A percentile compares a stretch with the other conserved stretches of the same genome.
Conservation (phyloP, 2,329 filamentous ascomycete species). For the Diaporthe humulicola region DNA sequence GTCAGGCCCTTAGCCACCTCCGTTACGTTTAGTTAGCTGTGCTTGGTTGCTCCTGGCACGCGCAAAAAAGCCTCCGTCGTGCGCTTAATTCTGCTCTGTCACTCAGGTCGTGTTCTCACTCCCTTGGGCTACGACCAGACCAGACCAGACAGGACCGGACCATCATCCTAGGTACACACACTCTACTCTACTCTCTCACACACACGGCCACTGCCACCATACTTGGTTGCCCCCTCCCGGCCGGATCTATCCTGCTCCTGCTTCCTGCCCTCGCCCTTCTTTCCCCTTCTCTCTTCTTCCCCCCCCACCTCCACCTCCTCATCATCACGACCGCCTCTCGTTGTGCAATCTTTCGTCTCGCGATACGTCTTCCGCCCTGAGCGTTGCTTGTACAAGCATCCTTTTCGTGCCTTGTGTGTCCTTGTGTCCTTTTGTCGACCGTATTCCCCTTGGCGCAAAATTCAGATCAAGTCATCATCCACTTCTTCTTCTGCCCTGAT, state of each 20-base stretch:
- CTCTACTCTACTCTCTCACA: neutral
- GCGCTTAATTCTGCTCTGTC: slow-evolving; percentile 26
- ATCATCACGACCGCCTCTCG: slow-evolving; percentile 31
- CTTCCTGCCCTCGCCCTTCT: slow-evolving; percentile 29
- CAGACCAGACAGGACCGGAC: slow-evolving; percentile 12
- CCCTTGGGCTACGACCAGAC: slow-evolving; percentile 29
- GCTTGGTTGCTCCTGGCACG: slow-evolving; percentile 32
- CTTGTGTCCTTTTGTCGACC: slow-evolving; percentile 27
- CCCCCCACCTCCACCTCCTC: neutral
- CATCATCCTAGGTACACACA: slow-evolving; percentile 25
- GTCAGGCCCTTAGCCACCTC: slow-evolving; percentile 23
- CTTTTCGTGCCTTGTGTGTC: slow-evolving; percentile 34
- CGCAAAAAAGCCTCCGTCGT: slow-evolving; percentile 27
- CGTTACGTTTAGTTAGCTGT: slow-evolving; percentile 35
- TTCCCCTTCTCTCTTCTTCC: slow-evolving; percentile 25
- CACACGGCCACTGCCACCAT: slow-evolving; percentile 25
- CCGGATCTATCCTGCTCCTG: slow-evolving; percentile 30
- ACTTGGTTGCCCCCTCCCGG: slow-evolving; percentile 31
- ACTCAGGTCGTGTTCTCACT: slow-evolving; percentile 20
- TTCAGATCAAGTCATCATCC: slow-evolving; percentile 30
- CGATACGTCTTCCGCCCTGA: slow-evolving; percentile 36
- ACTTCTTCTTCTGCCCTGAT: slow-evolving; percentile 31
- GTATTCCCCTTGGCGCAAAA: slow-evolving; percentile 34
- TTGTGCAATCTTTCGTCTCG: slow-evolving; percentile 36
- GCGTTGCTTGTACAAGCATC: slow-evolving; percentile 40